Evolutionary conservation across 2,329 filamentous ascomycete genomes (phyloP), one percentile per base, ranked within the genome.

Genomic region (Sordariomycetes sp.): DNA sequence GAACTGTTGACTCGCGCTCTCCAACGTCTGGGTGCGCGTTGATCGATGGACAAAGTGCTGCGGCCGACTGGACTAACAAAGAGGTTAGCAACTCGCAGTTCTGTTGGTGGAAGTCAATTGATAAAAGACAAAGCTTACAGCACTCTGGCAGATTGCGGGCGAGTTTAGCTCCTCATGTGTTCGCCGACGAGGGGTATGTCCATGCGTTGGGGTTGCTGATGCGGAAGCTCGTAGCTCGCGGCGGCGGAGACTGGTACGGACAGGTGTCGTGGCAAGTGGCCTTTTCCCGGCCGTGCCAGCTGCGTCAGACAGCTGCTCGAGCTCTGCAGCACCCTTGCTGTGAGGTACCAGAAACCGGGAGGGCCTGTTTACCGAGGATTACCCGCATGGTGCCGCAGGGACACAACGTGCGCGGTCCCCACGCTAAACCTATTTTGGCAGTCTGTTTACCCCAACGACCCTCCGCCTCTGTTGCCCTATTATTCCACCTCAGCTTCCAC

Each of bases 401-500:
- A 35, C 25, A 51, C 12, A 20, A 25, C 20, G 14, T 52, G 25
- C 4, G 18, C 20, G 46, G 5, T n/a, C n/a, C 5, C 20, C 4
- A 34, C 51, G 51, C 55, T 57, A 57, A 14, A 16, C 55, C 55
- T 16, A 25, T 57, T 57, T 43, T 3, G 48, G 55, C 37, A 57
- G 55, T 57, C 55, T 57, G 55, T 57, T 57, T 57, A 57, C 55
- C n/a, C 46, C n/a, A 5, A 50, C 46, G 3, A 22, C 32, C 35
- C 28, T 24, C 55, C 48, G 35, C 50, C 28, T 25, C 55, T 32
- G 18, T 34, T 53, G 22, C 28, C n/a, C 51, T 34, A 24, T 53
- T 50, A 22, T 50, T 50, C n/a, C n/a, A 50, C n/a, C 37, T 43
- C 18, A 43, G 37, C 28, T 32, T 32, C 4, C 4, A 43, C n/a